A percentile compares a stretch with the other conserved stretches of the same genome.
These are phyloP conservation scores for Xylaria sp. DNA, from an alignment of 2,329 filamentous ascomycete genomes.

Conservation along the genomic window DNA sequence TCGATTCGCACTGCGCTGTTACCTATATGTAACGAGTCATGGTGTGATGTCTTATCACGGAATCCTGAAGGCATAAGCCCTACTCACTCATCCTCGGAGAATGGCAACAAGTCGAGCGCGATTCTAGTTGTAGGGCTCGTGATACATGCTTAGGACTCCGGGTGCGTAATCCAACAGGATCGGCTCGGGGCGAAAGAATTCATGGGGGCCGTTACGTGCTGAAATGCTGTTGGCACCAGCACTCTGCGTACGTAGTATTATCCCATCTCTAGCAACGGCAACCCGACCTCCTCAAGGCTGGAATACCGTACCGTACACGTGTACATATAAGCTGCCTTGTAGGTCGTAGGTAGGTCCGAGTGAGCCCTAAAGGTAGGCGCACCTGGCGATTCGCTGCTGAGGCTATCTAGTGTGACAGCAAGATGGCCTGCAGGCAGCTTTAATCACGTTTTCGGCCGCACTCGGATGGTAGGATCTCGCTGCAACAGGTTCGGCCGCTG, in stretches of 20 bases:
- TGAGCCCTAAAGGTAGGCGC: not conserved
- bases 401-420: conserved; percentile 15
- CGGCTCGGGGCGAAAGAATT: conserved; percentile 20
- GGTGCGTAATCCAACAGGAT: conserved; percentile 24
- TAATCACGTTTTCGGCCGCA: conserved; percentile 18
- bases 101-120: conserved; percentile 16
- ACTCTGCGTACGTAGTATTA: conserved; percentile 1
- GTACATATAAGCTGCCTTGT: too few relatives aligned
- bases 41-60: conserved; percentile 23
- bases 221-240: conserved; percentile 15
- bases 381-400: not conserved
- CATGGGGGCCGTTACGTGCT: conserved; percentile 25
- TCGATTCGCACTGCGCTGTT: conserved; percentile 8
- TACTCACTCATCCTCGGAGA: conserved; percentile 15
- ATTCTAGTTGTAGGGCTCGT: conserved; percentile 18
- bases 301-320: conserved; percentile 2
- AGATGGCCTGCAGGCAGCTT: conserved; percentile 23
- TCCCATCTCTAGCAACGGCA: too few relatives aligned
- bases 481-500: not conserved
- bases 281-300: conserved; percentile 16
- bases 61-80: conserved; percentile 20
- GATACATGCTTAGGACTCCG: conserved; percentile 10
- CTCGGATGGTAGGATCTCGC: not conserved
- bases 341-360: not conserved
- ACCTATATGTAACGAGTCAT: conserved; percentile 18